Conservation (phyloP, 352 stramenopile species). For the Phytophthora melonis region DNA sequence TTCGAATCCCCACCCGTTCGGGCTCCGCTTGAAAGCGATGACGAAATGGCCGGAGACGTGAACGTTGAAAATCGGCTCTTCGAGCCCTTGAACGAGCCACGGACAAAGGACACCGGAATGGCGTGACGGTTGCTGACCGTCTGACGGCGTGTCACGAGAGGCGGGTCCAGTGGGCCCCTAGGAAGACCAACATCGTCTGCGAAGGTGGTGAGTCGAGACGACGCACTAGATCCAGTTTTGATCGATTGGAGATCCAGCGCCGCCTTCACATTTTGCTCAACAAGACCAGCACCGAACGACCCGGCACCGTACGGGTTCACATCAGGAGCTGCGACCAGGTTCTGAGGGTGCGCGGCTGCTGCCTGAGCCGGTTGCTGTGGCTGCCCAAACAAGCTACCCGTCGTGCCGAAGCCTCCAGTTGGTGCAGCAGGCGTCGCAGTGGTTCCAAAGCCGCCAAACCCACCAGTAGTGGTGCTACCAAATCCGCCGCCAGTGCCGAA, state of each 20-base stretch:
- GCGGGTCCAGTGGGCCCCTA: constrained; percentile 62
- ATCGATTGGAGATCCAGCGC: constrained; percentile 67
- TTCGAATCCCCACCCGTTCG: constrained; percentile 27
- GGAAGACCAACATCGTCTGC: constrained; percentile 78
- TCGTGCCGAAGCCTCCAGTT: constrained; percentile 44
- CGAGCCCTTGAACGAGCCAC: constrained; percentile 77
- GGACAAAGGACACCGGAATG: constrained; percentile 80
- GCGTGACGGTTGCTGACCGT: constrained; percentile 56
- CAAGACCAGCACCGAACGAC: constrained; percentile 60
- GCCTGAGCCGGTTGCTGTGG: constrained; percentile 42
- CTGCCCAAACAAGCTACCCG: constrained; percentile 47
- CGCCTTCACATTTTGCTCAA: constrained; percentile 74
- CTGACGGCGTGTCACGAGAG: constrained; percentile 67
- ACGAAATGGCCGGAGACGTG: constrained; percentile 36
- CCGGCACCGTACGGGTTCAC: constrained; percentile 66
- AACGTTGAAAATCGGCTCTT: constrained; percentile 73
- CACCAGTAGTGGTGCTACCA: constrained; percentile 39
- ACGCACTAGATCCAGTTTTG: constrained; percentile 57
- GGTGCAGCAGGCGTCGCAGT: constrained; percentile 35
- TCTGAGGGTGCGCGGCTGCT: constrained; percentile 48
- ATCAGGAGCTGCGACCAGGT: constrained; percentile 64
- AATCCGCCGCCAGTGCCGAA: constrained; percentile 49
- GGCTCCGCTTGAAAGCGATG: constrained; percentile 25
- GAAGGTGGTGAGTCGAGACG: constrained; percentile 68
- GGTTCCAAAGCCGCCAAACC: constrained; percentile 62